These are phyloP conservation scores for Leptographium procerum DNA, from an alignment of 2,329 filamentous ascomycete species.

Conservation along the genomic window DNA sequence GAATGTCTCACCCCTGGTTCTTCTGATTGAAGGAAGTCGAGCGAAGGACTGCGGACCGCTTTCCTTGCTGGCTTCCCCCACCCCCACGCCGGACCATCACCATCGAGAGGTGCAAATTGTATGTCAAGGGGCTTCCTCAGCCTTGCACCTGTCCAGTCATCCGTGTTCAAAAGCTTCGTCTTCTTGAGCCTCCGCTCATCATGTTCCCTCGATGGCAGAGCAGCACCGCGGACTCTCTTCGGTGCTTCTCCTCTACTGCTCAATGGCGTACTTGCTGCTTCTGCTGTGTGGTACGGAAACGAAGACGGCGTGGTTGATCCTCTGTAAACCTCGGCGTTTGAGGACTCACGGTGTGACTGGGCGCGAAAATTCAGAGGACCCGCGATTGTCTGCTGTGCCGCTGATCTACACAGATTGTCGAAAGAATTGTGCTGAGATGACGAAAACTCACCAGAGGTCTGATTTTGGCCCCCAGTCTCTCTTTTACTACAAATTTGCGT, in stretches of 20 bases:
- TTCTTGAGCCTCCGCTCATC: not conserved
- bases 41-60: not conserved
- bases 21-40: not conserved
- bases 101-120: not conserved
- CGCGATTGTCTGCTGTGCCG: not conserved
- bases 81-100: constrained; percentile 7
- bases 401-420: not conserved
- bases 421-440: not conserved
- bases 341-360: not conserved
- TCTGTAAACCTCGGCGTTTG: not conserved
- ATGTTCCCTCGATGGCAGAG: not conserved
- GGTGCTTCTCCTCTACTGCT: not conserved
- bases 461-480: not conserved
- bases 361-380: not conserved
- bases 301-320: not conserved
- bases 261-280: not conserved
- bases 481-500: not conserved
- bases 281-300: not conserved
- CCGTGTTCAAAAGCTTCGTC: constrained; percentile 7
- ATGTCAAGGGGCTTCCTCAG: constrained; percentile 5
- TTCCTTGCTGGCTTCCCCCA: constrained; percentile 1
- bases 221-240: not conserved
- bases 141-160: constrained; percentile 12
- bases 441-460: not conserved
- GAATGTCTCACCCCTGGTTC: not conserved